Base-by-base conservation (phyloP, 371 early-diverging fungal genomes). In the Blakeslea trispora region DNA sequence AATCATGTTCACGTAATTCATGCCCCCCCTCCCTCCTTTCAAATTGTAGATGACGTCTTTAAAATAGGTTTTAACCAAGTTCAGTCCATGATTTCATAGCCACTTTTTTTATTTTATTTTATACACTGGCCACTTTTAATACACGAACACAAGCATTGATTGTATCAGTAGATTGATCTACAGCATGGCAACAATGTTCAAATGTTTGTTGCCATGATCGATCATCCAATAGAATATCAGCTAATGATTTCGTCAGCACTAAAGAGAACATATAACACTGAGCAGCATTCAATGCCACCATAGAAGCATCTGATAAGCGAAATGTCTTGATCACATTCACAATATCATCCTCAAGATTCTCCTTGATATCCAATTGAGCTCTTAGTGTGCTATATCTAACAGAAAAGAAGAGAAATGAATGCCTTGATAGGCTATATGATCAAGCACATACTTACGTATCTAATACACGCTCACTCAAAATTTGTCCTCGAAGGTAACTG, bases 221-320 rank as follows among this genome's bases (percentile, higher is more conserved):
- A 15, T 49, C 52, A 9, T 59, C 45, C 15, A 67, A 39, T 10
- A 60, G 34, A 19, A 57, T 64, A 31, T 59, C 63, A 0, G 70
- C 74, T 40, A 77, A 51, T 17, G 75, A 58, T 45, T 75, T 78
- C 47, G 67, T 63, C 28, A 81, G 50, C 15, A 78, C 72, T 32
- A 78, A 43, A 19, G 79, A 65, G 58, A 81, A 64, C 71, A 81
- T 73, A 54, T 81, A 76, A 19, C 72, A 66, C 39, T 81, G 77
- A 2, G 68, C 53, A 22, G 71, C 47, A 45, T 69, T 70, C n/a
- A 78, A 44, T 7, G 72, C 66, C 0, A 73, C 75, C 59, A 71
- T 67, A 11, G 74, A 65, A 17, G 70, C 68, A 54, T 81, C 79
- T 14, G 69, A 57, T 19, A 77, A 57, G 19, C 52, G 64, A 23